phyloP scores from a whole-genome alignment of 495 filamentous ascomycete genomes.

The Aspergillus conjunctus region DNA sequence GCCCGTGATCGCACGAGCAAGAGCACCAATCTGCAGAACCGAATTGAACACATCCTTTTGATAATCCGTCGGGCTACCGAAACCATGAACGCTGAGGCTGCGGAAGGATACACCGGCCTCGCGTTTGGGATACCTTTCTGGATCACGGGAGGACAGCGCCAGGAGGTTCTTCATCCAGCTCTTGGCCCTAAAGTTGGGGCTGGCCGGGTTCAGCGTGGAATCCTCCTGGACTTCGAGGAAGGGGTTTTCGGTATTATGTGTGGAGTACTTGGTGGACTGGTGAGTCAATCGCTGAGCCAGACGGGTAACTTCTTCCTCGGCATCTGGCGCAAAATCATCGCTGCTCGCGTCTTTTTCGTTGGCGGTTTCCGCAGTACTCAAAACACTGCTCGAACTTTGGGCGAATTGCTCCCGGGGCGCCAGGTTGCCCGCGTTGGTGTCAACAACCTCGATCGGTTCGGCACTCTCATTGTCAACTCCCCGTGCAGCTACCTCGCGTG shows the following conservation, averaged over 20 bases:
- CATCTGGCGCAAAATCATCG: conserved; percentile 32
- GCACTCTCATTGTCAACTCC: conserved; percentile 18
- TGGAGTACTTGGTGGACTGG: conserved; percentile 46
- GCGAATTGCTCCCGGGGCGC: conserved; percentile 16
- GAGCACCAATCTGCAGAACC: conserved; percentile 55
- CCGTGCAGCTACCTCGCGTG: conserved; percentile 16
- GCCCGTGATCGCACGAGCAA: conserved; percentile 47
- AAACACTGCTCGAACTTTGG: conserved; percentile 27
- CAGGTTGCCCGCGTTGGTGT: conserved; percentile 2
- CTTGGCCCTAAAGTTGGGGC: conserved; percentile 51
- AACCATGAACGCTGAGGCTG: conserved; percentile 76
- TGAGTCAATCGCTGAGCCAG: conserved; percentile 53
- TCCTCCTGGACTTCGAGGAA: conserved; percentile 46
- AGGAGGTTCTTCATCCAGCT: conserved; percentile 56
- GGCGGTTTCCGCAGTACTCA: conserved; percentile 40
- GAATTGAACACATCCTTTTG: conserved; percentile 79
- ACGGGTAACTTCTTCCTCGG: conserved; percentile 43
- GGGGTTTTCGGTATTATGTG: conserved; percentile 42
- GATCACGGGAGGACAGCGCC: conserved; percentile 50
- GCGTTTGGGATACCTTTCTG: conserved; percentile 47
- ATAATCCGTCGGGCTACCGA: conserved; percentile 74
- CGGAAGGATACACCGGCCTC: conserved; percentile 53
- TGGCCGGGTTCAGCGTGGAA: conserved; percentile 49
- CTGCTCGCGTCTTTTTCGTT: conserved; percentile 26
- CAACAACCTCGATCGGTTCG: conserved; percentile 2